Evolutionary conservation across 2,329 filamentous ascomycete species (phyloP).

Genomic region (Knufia petricola): DNA sequence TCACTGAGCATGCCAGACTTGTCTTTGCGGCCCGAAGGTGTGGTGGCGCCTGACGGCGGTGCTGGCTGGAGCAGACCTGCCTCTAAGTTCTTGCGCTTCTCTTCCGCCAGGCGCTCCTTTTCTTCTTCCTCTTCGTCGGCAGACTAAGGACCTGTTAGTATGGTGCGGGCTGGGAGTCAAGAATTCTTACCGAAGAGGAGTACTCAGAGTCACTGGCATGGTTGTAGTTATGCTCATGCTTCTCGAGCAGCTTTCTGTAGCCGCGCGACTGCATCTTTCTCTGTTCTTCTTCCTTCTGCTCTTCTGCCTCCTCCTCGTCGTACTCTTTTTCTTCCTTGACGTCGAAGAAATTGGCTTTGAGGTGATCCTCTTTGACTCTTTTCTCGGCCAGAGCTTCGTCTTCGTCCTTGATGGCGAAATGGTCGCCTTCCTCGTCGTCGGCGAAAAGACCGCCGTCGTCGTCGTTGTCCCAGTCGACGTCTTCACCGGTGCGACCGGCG

Average conservation of each 20-base stretch:
- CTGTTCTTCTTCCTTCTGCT: conserved; percentile 54
- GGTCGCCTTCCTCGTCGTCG: conserved; percentile 71
- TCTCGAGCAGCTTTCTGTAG: conserved; percentile 70
- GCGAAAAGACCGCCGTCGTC: conserved; percentile 56
- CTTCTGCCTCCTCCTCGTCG: conserved; percentile 58
- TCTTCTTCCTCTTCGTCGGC: conserved; percentile 56
- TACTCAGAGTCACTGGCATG: conserved; percentile 65
- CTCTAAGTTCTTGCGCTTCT: conserved; percentile 46
- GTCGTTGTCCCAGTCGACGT: conserved; percentile 58
- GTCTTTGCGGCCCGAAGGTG: conserved; percentile 49
- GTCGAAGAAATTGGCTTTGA: conserved; percentile 82
- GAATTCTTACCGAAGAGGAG: conserved; percentile 38
- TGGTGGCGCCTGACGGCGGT: conserved; percentile 53
- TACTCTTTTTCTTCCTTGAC: conserved; percentile 60
- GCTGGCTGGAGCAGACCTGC: conserved; percentile 33
- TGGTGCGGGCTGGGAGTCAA: conserved; percentile 25
- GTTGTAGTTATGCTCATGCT: conserved; percentile 75
- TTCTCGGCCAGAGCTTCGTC: conserved; percentile 63
- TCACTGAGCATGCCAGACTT: conserved; percentile 37
- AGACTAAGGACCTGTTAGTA: conserved; percentile 22
- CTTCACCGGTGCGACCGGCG: conserved; percentile 41
- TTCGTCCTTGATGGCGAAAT: conserved; percentile 68
- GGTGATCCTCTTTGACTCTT: conserved; percentile 66
- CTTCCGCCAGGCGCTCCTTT: conserved; percentile 42
- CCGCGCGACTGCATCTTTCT: conserved; percentile 64